Evolutionary conservation across 371 early-diverging fungal genomes (phyloP).

Genomic region (Cokeromyces recurvatus): DNA sequence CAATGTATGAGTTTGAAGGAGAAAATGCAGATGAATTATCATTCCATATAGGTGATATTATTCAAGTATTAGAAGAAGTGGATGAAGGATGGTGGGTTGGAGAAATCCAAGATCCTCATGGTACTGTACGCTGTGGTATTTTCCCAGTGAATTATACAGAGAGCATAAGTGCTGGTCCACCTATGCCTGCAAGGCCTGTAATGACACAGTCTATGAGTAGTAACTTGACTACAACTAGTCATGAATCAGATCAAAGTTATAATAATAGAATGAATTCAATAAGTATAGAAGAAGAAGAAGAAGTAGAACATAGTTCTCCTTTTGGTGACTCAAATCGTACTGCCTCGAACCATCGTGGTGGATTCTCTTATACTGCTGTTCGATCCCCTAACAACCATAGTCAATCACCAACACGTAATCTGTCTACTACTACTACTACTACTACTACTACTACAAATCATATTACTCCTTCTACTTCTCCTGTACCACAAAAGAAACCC

Average conservation of each 20-base stretch:
- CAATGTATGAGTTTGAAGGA: slow-evolving; percentile 68
- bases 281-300: not conserved
- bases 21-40: slow-evolving; percentile 64
- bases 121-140: slow-evolving; percentile 47
- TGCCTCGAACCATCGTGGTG: not conserved
- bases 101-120: slow-evolving; percentile 29
- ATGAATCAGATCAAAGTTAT: too few species aligned
- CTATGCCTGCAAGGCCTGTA: not conserved
- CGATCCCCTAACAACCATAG: not conserved
- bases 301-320: not conserved
- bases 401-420: not conserved
- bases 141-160: slow-evolving; percentile 86
- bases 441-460: too few species aligned
- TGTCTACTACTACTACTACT: too few species aligned
- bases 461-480: too few species aligned
- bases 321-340: not conserved
- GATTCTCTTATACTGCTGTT: not conserved
- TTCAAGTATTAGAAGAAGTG: slow-evolving; percentile 68
- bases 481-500: not conserved
- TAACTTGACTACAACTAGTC: not conserved
- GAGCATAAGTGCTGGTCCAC: not conserved
- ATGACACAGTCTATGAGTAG: not conserved
- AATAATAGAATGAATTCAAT: too few species aligned
- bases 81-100: slow-evolving; percentile 91
- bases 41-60: slow-evolving; percentile 64